These are phyloP conservation scores for Stygiomarasmius scandens DNA, from an alignment of 1,284 basidiomycete genomes.

Conservation along the genomic window DNA sequence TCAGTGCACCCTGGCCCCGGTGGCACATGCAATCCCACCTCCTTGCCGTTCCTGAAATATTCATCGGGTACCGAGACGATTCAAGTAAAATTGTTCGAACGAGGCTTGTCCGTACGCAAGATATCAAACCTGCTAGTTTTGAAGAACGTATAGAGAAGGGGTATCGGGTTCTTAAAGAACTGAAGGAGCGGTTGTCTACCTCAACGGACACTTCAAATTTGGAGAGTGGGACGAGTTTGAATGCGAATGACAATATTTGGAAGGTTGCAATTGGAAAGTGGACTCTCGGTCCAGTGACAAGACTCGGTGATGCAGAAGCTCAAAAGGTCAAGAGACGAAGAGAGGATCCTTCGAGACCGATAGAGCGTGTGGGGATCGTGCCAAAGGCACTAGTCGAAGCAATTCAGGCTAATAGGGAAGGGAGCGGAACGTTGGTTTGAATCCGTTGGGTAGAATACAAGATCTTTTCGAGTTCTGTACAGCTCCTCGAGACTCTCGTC, in stretches of 20 bases:
- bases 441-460: too few relatives aligned
- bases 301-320: neutral
- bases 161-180: neutral
- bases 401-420: too few relatives aligned
- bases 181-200: neutral
- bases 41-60: constrained; percentile 7
- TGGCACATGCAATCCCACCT: constrained; percentile 13
- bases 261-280: neutral
- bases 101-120: neutral
- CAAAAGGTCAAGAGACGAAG: constrained; percentile 4
- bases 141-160: neutral
- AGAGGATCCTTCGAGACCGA: constrained; percentile 3
- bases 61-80: constrained; percentile 3
- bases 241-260: constrained; percentile 1
- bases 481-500: too few relatives aligned
- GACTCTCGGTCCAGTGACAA: neutral
- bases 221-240: neutral
- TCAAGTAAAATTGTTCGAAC: neutral
- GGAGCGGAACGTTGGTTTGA: too few relatives aligned
- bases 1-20: neutral
- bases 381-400: constrained; percentile 1
- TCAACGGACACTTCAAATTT: neutral
- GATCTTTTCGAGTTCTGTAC: too few relatives aligned
- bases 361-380: constrained; percentile 2
- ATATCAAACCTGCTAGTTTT: neutral